Percentiles rank a stretch among this genome's conserved stretches.
phyloP scores from a whole-genome alignment of 495 filamentous ascomycete genomes.

The Aspergillus bridgeri region DNA sequence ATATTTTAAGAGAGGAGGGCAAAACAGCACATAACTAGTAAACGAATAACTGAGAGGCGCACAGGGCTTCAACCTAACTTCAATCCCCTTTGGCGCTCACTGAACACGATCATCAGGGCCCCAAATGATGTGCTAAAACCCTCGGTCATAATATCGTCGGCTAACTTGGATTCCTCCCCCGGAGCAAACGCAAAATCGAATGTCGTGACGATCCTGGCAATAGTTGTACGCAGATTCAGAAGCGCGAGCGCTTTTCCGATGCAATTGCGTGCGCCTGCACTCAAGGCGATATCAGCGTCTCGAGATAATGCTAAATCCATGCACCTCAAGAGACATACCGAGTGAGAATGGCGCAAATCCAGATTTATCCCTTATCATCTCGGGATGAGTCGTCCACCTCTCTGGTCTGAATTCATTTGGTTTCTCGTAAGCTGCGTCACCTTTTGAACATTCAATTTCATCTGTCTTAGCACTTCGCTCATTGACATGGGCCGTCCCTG shows the following conservation, averaged over 20 bases:
- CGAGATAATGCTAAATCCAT: too few relatives aligned
- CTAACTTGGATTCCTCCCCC: neutral
- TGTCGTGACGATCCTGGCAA: slow-evolving; percentile 17
- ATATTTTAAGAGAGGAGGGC: too few relatives aligned
- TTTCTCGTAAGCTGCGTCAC: slow-evolving; percentile 19
- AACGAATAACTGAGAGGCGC: too few relatives aligned
- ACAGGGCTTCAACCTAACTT: too few relatives aligned
- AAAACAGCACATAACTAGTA: too few relatives aligned
- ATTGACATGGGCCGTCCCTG: neutral
- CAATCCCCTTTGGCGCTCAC: too few relatives aligned
- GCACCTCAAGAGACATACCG: neutral
- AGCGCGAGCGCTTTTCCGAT: slow-evolving; percentile 28
- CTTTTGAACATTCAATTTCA: neutral
- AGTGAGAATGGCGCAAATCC: slow-evolving; percentile 7
- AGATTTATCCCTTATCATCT: slow-evolving; percentile 17
- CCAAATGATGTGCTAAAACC: neutral
- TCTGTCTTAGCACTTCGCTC: too few relatives aligned
- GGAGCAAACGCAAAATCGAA: slow-evolving; percentile 26
- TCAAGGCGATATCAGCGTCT: too few relatives aligned
- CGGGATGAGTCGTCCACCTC: slow-evolving; percentile 43
- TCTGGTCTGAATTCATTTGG: slow-evolving; percentile 50
- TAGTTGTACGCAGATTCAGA: slow-evolving; percentile 22
- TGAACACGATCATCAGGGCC: neutral
- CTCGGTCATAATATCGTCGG: neutral
- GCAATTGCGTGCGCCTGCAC: slow-evolving; percentile 18